Conservation (phyloP, 2,329 filamentous ascomycete species). For the Akanthomyces dipterigenus region DNA sequence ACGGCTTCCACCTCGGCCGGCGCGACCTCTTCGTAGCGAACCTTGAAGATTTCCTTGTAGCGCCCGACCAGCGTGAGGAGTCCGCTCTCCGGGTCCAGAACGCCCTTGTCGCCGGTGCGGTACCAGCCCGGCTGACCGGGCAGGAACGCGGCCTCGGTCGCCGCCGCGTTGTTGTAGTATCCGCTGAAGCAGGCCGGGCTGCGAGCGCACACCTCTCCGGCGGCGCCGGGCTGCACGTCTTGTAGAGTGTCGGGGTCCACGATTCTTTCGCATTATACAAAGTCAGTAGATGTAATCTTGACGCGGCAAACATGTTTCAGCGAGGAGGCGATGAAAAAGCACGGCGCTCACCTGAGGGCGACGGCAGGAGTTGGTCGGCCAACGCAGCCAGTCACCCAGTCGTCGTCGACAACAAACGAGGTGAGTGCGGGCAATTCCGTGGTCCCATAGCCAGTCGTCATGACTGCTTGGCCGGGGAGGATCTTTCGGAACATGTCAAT, state of each 20-base stretch:
- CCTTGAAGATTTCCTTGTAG: conserved; percentile 10
- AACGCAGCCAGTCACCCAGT: conserved; percentile 1
- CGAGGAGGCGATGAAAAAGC: neutral
- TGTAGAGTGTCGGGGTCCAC: neutral
- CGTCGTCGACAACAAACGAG: neutral
- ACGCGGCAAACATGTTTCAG: neutral
- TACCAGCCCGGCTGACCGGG: neutral
- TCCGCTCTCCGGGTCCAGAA: neutral
- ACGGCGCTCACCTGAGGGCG: neutral
- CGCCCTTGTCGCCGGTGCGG: conserved; percentile 5
- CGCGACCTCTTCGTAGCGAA: neutral
- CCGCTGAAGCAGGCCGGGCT: neutral
- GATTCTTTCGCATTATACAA: neutral
- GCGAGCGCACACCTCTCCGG: conserved; percentile 1
- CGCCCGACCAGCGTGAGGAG: neutral
- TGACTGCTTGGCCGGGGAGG: neutral
- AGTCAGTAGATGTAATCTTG: neutral
- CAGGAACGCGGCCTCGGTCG: neutral
- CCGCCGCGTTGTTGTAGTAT: neutral
- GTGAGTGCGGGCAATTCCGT: neutral
- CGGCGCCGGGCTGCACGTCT: neutral
- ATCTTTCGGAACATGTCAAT: neutral
- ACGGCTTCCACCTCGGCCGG: conserved; percentile 3
- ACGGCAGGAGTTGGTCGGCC: neutral
- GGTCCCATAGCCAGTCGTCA: neutral